Percentiles rank a stretch among this genome's conserved stretches.
phyloP scores from a whole-genome alignment of 306 rosid genomes.

The Pterocarpus macrocarpus region DNA sequence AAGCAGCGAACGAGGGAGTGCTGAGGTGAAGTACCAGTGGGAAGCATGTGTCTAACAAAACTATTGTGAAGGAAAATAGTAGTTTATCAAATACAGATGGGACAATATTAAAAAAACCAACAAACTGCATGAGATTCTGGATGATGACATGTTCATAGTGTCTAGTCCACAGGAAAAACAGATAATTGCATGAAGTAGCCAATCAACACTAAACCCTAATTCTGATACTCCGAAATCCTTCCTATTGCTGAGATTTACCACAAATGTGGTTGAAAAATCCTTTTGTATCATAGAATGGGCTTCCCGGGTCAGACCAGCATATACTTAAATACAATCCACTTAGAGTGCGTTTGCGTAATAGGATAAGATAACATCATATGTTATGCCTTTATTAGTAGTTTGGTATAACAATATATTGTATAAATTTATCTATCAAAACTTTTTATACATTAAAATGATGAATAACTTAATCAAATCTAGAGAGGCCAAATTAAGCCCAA shows the following conservation, averaged over 20 bases:
- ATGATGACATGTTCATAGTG: conserved; percentile 4
- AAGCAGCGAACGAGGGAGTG: conserved; percentile 90
- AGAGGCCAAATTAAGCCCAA: too few relatives aligned
- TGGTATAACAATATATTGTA: too few relatives aligned
- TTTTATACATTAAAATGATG: too few relatives aligned
- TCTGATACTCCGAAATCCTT: conserved; percentile 15
- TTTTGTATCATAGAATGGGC: background rate
- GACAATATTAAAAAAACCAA: conserved; percentile 20
- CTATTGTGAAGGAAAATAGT: conserved; percentile 58
- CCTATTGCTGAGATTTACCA: conserved; percentile 13
- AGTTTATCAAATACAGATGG: conserved; percentile 31
- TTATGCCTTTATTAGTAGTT: too few relatives aligned
- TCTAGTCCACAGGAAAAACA: conserved; percentile 22
- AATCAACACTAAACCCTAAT: conserved; percentile 20
- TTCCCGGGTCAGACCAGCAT: conserved; percentile 6
- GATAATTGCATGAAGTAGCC: conserved; percentile 15
- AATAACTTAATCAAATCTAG: too few relatives aligned
- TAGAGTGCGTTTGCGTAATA: too few relatives aligned
- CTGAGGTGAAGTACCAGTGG: conserved; percentile 97
- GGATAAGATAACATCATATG: too few relatives aligned
- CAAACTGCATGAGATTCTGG: conserved; percentile 16
- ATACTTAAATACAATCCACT: background rate
- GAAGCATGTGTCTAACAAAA: conserved; percentile 76
- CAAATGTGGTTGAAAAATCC: background rate
- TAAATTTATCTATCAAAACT: too few relatives aligned